phyloP scores from a whole-genome alignment of 495 filamentous ascomycete genomes.

The Rhizodiscina lignyota region DNA sequence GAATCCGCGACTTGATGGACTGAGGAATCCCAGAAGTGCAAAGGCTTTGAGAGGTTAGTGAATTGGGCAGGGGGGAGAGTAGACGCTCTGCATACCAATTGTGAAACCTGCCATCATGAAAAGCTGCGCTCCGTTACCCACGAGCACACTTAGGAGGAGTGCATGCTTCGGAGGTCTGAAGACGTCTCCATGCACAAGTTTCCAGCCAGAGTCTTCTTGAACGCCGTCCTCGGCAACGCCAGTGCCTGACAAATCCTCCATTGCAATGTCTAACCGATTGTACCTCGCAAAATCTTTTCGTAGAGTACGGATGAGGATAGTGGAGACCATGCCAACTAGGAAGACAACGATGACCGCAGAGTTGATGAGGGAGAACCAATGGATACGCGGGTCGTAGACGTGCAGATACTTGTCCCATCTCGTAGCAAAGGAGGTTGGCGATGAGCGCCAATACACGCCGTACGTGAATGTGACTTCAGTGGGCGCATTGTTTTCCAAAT shows the following conservation, averaged over 20 bases:
- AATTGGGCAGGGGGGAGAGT: background rate
- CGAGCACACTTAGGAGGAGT: conserved; percentile 67
- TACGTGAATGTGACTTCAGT: conserved; percentile 78
- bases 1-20: conserved; percentile 84
- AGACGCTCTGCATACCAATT: conserved; percentile 32
- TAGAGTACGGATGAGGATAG: conserved; percentile 70
- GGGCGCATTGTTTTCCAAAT: conserved; percentile 46
- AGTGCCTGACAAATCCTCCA: conserved; percentile 67
- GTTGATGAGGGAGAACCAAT: conserved; percentile 95
- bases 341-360: conserved; percentile 87
- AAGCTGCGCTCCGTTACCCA: conserved; percentile 88
- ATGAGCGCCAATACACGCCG: conserved; percentile 69
- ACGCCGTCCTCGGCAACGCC: conserved; percentile 74
- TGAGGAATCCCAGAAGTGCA: conserved; percentile 84
- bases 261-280: conserved; percentile 76
- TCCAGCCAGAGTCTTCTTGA: conserved; percentile 97
- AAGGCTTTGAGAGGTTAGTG: conserved; percentile 31
- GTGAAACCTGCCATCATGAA: conserved; percentile 96
- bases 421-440: conserved; percentile 77
- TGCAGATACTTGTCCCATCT: conserved; percentile 97
- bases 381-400: conserved; percentile 88
- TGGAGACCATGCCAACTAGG: conserved; percentile 75
- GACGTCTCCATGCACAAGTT: conserved; percentile 93
- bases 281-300: conserved; percentile 91
- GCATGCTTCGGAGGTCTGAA: conserved; percentile 77